phyloP scores from a whole-genome alignment of 2,329 filamentous ascomycete species.

The Cadophora sp. region DNA sequence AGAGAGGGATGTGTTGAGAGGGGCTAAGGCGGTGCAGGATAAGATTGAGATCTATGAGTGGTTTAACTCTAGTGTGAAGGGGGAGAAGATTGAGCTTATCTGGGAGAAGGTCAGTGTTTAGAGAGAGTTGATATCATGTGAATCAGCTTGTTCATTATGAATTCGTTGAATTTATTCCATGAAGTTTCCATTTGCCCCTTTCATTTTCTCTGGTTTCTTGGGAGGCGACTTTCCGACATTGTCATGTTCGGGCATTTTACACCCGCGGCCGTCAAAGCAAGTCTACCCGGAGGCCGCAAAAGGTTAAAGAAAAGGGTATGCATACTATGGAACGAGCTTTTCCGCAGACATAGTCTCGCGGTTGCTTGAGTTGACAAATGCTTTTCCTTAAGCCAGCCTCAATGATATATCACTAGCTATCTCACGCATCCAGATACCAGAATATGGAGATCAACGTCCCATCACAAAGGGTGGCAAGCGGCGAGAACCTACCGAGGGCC shows the following conservation, averaged over 20 bases:
- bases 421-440: conserved; percentile 92
- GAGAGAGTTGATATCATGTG: neutral
- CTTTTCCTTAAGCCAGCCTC: no score
- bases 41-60: conserved; percentile 59
- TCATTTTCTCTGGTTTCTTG: no score
- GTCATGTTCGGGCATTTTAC: no score
- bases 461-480: conserved; percentile 70
- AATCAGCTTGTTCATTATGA: neutral
- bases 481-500: conserved; percentile 88
- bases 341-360: no score
- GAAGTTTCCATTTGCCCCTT: no score
- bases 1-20: conserved; percentile 51
- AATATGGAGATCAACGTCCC: conserved; percentile 72
- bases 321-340: no score
- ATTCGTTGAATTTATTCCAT: neutral
- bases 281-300: no score
- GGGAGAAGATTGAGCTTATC: conserved; percentile 53
- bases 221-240: no score
- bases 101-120: conserved; percentile 31
- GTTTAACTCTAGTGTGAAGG: conserved; percentile 61
- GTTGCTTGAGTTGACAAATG: no score
- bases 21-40: conserved; percentile 49
- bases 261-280: no score
- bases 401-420: conserved; percentile 94
- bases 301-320: no score